Percentiles rank a stretch among this genome's conserved stretches.
Evolutionary conservation across 2,329 filamentous ascomycete species (phyloP).

Genomic region (Cladosporium sp.): DNA sequence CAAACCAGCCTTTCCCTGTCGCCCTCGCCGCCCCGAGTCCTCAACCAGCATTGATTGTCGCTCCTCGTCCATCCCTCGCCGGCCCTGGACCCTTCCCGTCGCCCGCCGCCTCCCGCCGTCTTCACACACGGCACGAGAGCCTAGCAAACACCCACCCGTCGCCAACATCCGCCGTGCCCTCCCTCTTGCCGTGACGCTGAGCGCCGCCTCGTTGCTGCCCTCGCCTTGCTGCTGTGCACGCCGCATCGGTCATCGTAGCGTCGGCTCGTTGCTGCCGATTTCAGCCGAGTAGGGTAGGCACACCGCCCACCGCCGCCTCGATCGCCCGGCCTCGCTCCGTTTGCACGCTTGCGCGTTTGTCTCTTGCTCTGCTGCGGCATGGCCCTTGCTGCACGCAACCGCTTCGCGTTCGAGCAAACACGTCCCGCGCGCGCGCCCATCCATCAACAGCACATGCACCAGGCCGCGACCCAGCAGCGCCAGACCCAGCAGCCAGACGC

Average conservation of each 20-base stretch:
- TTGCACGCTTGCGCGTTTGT: slow-evolving; percentile 8
- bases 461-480: background rate
- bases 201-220: background rate
- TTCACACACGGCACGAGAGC: slow-evolving; percentile 1
- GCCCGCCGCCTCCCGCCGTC: slow-evolving; percentile 3
- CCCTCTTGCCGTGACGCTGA: no score
- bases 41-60: slow-evolving; percentile 13
- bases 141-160: slow-evolving; percentile 6
- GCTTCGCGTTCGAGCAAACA: slow-evolving; percentile 11
- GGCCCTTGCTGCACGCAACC: slow-evolving; percentile 12
- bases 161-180: background rate
- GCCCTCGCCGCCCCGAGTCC: slow-evolving; percentile 7
- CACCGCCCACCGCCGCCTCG: slow-evolving; percentile 9
- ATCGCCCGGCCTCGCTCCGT: slow-evolving; percentile 6
- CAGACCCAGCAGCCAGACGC: background rate
- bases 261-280: background rate
- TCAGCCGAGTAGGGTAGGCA: slow-evolving; percentile 5
- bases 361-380: slow-evolving; percentile 7
- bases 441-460: slow-evolving; percentile 1
- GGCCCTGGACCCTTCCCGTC: background rate
- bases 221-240: background rate
- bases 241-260: background rate
- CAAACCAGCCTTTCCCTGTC: slow-evolving; percentile 12
- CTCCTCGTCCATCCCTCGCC: background rate
- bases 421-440: slow-evolving; percentile 6